phyloP scores from a whole-genome alignment of 768 basidiomycete species.

The Mycena vulgaris region DNA sequence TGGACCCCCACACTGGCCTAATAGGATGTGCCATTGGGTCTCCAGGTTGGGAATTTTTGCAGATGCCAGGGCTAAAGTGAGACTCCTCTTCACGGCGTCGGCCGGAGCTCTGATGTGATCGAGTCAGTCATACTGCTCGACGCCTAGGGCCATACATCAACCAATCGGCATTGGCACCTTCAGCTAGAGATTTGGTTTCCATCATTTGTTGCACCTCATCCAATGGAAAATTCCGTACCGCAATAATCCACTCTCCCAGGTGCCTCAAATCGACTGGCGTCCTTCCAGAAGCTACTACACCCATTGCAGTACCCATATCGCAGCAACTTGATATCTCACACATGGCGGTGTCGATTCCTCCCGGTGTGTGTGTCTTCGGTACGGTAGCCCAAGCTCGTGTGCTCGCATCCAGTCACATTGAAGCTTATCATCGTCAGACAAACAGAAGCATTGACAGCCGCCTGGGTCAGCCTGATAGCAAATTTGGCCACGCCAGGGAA shows the following conservation, averaged over 20 bases:
- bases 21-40: too few relatives aligned
- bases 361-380: slow-evolving; percentile 47
- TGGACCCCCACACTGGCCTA: too few relatives aligned
- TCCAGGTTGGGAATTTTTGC: too few relatives aligned
- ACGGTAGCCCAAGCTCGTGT: slow-evolving; percentile 36
- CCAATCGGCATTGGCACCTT: slow-evolving; percentile 19
- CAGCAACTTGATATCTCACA: slow-evolving; percentile 1
- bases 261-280: background rate
- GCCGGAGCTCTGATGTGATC: slow-evolving; percentile 30
- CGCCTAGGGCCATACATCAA: background rate
- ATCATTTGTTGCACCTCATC: background rate
- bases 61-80: slow-evolving; percentile 48
- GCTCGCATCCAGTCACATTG: slow-evolving; percentile 16
- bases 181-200: slow-evolving; percentile 10
- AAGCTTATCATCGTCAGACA: background rate
- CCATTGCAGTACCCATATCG: slow-evolving; percentile 4
- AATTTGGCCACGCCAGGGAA: slow-evolving; percentile 47
- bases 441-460: slow-evolving; percentile 37
- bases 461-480: slow-evolving; percentile 36
- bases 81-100: slow-evolving; percentile 48
- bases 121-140: background rate
- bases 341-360: slow-evolving; percentile 40
- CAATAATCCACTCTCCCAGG: slow-evolving; percentile 3
- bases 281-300: slow-evolving; percentile 24
- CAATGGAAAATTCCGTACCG: background rate